These are phyloP conservation scores for Chaetothyriales sp. DNA, from an alignment of 2,329 filamentous ascomycete species.

Conservation along the genomic window DNA sequence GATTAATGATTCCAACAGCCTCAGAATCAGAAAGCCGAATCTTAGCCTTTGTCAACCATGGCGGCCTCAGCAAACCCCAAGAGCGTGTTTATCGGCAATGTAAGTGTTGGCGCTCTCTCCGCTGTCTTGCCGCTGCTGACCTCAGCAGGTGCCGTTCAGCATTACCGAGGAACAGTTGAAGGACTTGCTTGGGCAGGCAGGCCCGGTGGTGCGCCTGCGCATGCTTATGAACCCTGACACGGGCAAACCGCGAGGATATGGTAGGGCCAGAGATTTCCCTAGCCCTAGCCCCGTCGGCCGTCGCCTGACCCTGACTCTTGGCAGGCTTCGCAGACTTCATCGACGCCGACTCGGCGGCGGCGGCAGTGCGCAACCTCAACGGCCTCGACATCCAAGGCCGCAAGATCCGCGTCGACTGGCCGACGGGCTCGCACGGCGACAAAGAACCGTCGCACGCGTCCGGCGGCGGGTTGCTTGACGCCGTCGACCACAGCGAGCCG, in stretches of 20 bases:
- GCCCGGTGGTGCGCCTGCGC: conserved; percentile 81
- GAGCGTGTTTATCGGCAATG: conserved; percentile 32
- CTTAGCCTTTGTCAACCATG: not conserved
- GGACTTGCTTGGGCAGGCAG: conserved; percentile 81
- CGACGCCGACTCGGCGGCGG: conserved; percentile 81
- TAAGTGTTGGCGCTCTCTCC: not conserved
- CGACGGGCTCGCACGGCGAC: conserved; percentile 72
- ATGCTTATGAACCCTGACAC: conserved; percentile 94
- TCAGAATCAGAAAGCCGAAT: too few species aligned
- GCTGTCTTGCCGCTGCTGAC: not conserved
- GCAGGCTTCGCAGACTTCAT: conserved; percentile 72
- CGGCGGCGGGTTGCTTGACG: not conserved
- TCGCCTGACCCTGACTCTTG: not conserved
- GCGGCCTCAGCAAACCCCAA: not conserved
- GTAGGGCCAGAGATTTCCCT: conserved; percentile 27
- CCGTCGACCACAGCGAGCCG: conserved; percentile 34
- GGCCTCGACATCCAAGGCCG: conserved; percentile 91
- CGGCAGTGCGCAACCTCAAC: conserved; percentile 82
- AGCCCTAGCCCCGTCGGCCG: too few species aligned
- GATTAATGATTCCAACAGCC: too few species aligned
- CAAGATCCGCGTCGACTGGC: conserved; percentile 89
- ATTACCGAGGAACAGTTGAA: conserved; percentile 93
- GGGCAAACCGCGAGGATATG: conserved; percentile 87
- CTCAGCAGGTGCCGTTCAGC: conserved; percentile 37
- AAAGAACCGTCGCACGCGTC: not conserved